Evolutionary conservation across 208 protist genomes (phyloP), one percentile per base, ranked within the genome.

Genomic region (Wallacemonas sp.): DNA sequence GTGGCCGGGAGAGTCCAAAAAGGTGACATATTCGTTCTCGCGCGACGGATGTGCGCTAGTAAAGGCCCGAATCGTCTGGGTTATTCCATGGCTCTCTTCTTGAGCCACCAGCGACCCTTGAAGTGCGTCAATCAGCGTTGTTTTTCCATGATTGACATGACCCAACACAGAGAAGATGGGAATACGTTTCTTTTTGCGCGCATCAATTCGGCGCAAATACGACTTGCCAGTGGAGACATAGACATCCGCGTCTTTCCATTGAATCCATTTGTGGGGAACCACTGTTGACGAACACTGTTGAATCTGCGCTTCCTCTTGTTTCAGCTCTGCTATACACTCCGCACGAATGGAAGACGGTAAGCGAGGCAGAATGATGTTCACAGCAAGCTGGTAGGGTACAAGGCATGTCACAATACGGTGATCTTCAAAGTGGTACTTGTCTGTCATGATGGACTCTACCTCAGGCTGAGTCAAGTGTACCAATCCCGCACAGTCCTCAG

Each of bases 1-100:
- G 62, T 96, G 87, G 11, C 94, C 94, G 26, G 94, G 94, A 22
- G 91, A 94, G 67, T 97, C 94, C 5, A 97, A 42, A 67, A 97
- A 94, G 6, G 91, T 96, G 49, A 95, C 79, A 28, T 77, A 31
- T 24, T 61, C 68, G 2, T 55, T 46, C 21, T 45, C n/a, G 1
- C 42, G 28, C 11, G 65, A 21, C 47, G 60, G 68, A 19, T 55
- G 51, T 30, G 70, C 34, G 1, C 86, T 58, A 12, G 84, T 96
- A 70, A 90, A 94, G 34, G 77, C 78, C 28, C 90, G 80, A 4
- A 95, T 33, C 6, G 72, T 79, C 62, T 97, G 93, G 4, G 90
- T 95, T 51, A 86, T 92, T 24, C 84, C 79, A 27, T 88, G 76
- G 0, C 80, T 72, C 72, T 97, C 93, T 31, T 79, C 66, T 17